Evolutionary conservation across 2,329 filamentous ascomycete genomes (phyloP), one percentile per base, ranked within the genome.

Genomic region (Sporothrix schenckii): DNA sequence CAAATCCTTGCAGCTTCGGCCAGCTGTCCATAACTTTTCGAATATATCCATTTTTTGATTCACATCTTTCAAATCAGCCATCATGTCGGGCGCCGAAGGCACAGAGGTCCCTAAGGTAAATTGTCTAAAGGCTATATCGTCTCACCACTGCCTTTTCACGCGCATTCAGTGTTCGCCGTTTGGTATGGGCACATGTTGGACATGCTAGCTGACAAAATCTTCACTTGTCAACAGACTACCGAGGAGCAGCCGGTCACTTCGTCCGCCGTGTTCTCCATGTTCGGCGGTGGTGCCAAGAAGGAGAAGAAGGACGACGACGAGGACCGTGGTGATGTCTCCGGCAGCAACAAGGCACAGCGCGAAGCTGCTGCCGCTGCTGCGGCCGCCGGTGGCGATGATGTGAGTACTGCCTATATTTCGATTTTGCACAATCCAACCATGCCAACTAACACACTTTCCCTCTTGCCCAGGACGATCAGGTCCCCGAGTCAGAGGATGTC

Each of bases 241-340:
- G 66, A 69, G 39, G 77, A 78, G 72, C 79, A 82, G 77, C 80
- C 84, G 70, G 83, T 86, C 69, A 87, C 84, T 73, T 84, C 85
- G 21, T 88, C 88, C 10, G 86, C 87, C 76, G 92, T 98, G 74
- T 98, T 98, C 86, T 94, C 92, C 81, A 98, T 99, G 95, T 99
- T 99, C 79, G 95, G 95, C 76, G 95, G 95, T 74, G 95, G 95
- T 73, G 92, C 92, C 72, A 97, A 97, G 89, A 98, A 97, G 86
- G 92, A 95, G 84, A 94, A 93, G 87, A 97, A 95, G 87, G 89
- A 89, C 73, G 91, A 92, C 72, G 84, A 91, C 44, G 92, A 92
- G 78, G 93, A 92, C 76, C 90, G 89, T 74, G 91, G 93, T 75
- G 94, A 97, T 80, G 92, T 89, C 80, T 96, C 92, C 75, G 94